Conservation (phyloP, 2,329 filamentous ascomycete species). For the Dissoconium aciculare region DNA sequence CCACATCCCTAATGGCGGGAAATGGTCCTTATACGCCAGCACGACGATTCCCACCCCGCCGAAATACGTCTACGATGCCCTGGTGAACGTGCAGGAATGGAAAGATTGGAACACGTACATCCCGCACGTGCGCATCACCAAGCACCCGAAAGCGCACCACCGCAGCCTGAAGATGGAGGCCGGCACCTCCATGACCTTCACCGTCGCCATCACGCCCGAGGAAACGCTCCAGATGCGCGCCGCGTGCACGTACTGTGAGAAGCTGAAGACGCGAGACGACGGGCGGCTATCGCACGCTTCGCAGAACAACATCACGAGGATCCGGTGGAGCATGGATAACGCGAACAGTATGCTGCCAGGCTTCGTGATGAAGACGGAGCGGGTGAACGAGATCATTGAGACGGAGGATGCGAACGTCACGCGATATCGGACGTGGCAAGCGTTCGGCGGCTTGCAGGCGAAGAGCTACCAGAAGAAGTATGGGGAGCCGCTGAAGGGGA, state of each 20-base stretch:
- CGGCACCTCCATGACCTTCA: constrained; percentile 32
- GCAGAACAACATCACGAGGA: constrained; percentile 18
- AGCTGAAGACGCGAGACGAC: constrained; percentile 16
- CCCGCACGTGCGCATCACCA: constrained; percentile 31
- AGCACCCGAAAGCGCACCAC: constrained; percentile 22
- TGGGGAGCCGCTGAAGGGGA: constrained; percentile 21
- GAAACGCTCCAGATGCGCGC: constrained; percentile 16
- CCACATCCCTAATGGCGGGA: constrained; percentile 19
- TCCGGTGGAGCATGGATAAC: constrained; percentile 22
- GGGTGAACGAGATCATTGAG: constrained; percentile 34
- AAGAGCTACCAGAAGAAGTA: constrained; percentile 31
- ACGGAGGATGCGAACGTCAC: constrained; percentile 20
- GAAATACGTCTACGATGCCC: constrained; percentile 28
- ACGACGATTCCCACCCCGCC: constrained; percentile 28
- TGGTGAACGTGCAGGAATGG: constrained; percentile 33
- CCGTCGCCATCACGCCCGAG: constrained; percentile 27
- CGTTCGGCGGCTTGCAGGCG: constrained; percentile 29
- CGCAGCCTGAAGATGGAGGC: constrained; percentile 18
- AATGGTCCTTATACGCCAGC: constrained; percentile 22
- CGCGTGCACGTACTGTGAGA: constrained; percentile 24
- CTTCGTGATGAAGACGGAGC: constrained; percentile 28
- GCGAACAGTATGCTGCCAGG: constrained; percentile 16
- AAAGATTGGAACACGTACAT: constrained; percentile 35
- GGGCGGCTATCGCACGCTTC: constrained; percentile 7
- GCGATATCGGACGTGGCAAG: constrained; percentile 32